Conservation (phyloP, 129 eudicot species). For the Flaveria robusta region DNA sequence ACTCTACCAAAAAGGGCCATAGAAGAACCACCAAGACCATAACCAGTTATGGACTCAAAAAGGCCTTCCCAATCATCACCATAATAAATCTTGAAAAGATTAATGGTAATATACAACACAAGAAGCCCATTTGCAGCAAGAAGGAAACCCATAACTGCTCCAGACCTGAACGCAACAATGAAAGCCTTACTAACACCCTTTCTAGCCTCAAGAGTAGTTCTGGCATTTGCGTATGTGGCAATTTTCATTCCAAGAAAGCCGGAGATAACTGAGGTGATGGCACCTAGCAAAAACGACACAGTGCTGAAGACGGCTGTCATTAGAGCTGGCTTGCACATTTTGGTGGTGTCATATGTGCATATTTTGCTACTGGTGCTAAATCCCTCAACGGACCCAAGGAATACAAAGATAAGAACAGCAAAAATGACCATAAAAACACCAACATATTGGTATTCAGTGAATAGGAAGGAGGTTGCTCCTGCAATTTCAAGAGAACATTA, state of each 20-base stretch:
- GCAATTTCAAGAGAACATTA: slow-evolving; percentile 21
- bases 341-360: slow-evolving; percentile 71
- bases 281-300: slow-evolving; percentile 82
- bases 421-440: slow-evolving; percentile 86
- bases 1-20: slow-evolving; percentile 97
- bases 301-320: slow-evolving; percentile 89
- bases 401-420: slow-evolving; percentile 73
- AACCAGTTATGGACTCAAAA: slow-evolving; percentile 90
- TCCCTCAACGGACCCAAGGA: slow-evolving; percentile 91
- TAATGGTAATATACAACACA: slow-evolving; percentile 68
- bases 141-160: slow-evolving; percentile 96
- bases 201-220: slow-evolving; percentile 91
- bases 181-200: slow-evolving; percentile 93
- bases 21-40: slow-evolving; percentile 94
- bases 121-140: slow-evolving; percentile 94
- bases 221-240: slow-evolving; percentile 91
- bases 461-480: slow-evolving; percentile 90
- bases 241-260: slow-evolving; percentile 96
- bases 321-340: slow-evolving; percentile 84
- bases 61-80: slow-evolving; percentile 97
- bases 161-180: slow-evolving; percentile 83
- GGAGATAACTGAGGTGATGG: slow-evolving; percentile 71
- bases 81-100: slow-evolving; percentile 79
- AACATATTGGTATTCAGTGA: slow-evolving; percentile 83
- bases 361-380: slow-evolving; percentile 69